Evolutionary conservation across 148 eudicot species (phyloP).

Genomic region (Camellia lanceoleosa): DNA sequence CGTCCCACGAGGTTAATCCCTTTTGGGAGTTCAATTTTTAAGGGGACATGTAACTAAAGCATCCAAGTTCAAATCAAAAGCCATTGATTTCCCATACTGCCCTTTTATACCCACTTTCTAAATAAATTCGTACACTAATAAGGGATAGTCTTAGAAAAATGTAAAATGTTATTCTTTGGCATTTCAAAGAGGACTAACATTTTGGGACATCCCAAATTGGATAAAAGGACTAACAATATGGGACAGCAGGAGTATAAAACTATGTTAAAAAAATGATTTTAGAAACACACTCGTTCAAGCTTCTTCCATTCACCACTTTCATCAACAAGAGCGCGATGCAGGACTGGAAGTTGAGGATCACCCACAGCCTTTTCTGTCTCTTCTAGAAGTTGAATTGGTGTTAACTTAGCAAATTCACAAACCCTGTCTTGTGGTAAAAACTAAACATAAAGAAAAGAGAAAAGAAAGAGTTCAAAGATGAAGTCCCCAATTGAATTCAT

Average conservation of each 20-base stretch:
- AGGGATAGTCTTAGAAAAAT: too few relatives aligned
- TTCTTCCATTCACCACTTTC: conserved; percentile 67
- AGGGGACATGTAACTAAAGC: too few relatives aligned
- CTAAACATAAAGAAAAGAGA: conserved; percentile 28
- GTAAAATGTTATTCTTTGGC: too few relatives aligned
- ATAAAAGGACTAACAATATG: too few relatives aligned
- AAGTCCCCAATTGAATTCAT: neutral
- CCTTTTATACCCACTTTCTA: too few relatives aligned
- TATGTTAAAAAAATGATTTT: neutral
- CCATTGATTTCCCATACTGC: too few relatives aligned
- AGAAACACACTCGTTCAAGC: conserved; percentile 58
- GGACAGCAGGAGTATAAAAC: neutral
- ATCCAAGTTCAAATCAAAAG: too few relatives aligned
- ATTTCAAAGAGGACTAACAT: too few relatives aligned
- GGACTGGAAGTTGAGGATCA: conserved; percentile 81
- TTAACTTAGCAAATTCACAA: conserved; percentile 95
- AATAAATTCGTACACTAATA: too few relatives aligned
- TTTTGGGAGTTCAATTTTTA: too few relatives aligned
- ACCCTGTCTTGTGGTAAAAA: conserved; percentile 99
- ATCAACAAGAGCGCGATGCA: conserved; percentile 67
- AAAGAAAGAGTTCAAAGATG: neutral
- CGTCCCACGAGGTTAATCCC: too few relatives aligned
- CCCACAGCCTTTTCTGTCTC: conserved; percentile 98
- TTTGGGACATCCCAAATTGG: too few relatives aligned
- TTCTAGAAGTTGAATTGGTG: conserved; percentile 83